These are phyloP conservation scores for Microbotryum silenes-acaulis DNA, from an alignment of 1,284 basidiomycete species.

Conservation along the genomic window DNA sequence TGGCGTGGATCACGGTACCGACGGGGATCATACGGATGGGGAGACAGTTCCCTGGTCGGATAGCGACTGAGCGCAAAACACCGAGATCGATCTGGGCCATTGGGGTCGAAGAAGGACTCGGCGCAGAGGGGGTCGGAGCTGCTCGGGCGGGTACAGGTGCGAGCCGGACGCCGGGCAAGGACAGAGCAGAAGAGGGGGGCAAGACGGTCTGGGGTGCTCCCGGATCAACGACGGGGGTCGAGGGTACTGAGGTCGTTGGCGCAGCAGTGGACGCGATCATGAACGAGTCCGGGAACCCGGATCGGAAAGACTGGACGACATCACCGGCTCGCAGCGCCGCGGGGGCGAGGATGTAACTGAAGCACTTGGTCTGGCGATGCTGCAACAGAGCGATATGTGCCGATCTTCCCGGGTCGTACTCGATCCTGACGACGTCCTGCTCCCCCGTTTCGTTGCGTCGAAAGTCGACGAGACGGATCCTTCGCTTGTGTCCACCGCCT, in stretches of 20 bases:
- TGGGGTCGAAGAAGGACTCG: slow-evolving; percentile 24
- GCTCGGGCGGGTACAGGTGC: slow-evolving; percentile 3
- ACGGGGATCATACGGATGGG: slow-evolving; percentile 85
- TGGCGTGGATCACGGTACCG: slow-evolving; percentile 82
- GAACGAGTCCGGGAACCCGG: slow-evolving; percentile 63
- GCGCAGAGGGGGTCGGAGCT: slow-evolving; percentile 31
- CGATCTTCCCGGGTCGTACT: slow-evolving; percentile 90
- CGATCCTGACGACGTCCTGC: slow-evolving; percentile 84
- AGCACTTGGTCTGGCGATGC: slow-evolving; percentile 39
- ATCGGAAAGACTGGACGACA: slow-evolving; percentile 76
- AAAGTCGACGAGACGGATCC: slow-evolving; percentile 85
- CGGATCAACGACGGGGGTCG: slow-evolving; percentile 14
- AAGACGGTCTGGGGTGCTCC: slow-evolving; percentile 13
- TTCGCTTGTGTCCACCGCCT: slow-evolving; percentile 83
- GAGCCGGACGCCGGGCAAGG: neutral
- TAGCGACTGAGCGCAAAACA: slow-evolving; percentile 71
- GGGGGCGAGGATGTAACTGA: slow-evolving; percentile 83
- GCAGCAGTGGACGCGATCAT: slow-evolving; percentile 11
- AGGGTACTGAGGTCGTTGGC: slow-evolving; percentile 5
- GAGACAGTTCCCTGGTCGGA: slow-evolving; percentile 89
- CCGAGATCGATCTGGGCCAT: slow-evolving; percentile 59
- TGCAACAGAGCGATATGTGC: slow-evolving; percentile 87
- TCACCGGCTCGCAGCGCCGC: slow-evolving; percentile 84
- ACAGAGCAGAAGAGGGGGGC: slow-evolving; percentile 2
- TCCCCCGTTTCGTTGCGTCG: slow-evolving; percentile 63